Base-by-base conservation (phyloP, 441 rosid species). In the Pelargonium cotyledonis region DNA sequence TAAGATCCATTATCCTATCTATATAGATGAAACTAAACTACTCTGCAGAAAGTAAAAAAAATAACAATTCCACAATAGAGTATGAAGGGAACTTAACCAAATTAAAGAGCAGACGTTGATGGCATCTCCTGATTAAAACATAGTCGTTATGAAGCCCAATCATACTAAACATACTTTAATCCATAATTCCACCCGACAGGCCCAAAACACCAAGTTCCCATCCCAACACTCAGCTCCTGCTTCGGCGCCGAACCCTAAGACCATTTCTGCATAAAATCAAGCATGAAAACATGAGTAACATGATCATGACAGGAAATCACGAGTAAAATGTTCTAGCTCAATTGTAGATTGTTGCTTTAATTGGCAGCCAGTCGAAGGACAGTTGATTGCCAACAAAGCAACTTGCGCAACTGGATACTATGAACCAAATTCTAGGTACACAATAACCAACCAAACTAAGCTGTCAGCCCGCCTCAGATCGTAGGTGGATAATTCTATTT, bases 181-280 rank as follows among this genome's bases (percentile, higher is more conserved):
- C 76, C 75, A 73, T 75, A 79, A 76, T 72, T 70, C 80, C 70
- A 70, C 77, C 65, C 70, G 65, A 69, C 55, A 68, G 68, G 69
- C 70, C 69, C 76, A 43, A 18, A 68, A 43, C 47, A 38, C 69
- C 65, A 53, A 70, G 74, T 62, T 75, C 51, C 23, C 70, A 57
- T 75, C 51, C 29, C 69, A 57, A 69, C 70, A 31, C 78, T 84
- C 77, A 91, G 81, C 99, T 94, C 88, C 99, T 87, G 89, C 97
- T 94, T 66, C 95, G 72, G 76, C 86, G 99, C 5, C 91, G 84
- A 60, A 89, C 98, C 81, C 89, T 84, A 67, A 55, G 72, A 41
- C 92, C 97, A 77, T 89, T 85, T 72, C 98, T 94, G 93, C 78
- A 81, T 63, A 66, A 70, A 75, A 70, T 70, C 68, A 43, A 61